Conservation (phyloP, 805 yeast species). For the Cyberlindnera nakhonratchasimensis region DNA sequence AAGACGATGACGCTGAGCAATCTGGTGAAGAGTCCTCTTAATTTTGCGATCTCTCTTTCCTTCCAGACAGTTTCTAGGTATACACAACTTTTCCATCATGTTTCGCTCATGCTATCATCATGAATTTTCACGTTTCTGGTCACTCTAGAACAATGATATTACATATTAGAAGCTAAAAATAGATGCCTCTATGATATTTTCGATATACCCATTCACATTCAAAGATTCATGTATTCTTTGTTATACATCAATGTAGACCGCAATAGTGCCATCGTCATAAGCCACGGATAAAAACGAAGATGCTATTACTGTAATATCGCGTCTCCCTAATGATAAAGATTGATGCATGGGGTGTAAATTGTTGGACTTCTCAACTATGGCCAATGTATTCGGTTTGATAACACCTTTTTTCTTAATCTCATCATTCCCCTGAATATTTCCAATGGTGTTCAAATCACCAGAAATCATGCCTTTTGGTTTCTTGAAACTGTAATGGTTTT, state of each 20-base stretch:
- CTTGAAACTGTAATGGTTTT: conserved; percentile 21
- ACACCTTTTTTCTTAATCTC: conserved; percentile 28
- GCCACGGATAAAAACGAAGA: conserved; percentile 42
- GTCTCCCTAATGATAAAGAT: conserved; percentile 18
- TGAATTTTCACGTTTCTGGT: too few species aligned
- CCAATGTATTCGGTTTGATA: conserved; percentile 30
- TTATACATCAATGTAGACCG: conserved; percentile 31
- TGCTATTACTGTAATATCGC: conserved; percentile 22
- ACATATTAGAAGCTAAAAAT: too few species aligned
- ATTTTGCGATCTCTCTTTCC: background rate
- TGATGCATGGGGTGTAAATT: background rate
- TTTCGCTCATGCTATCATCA: too few species aligned
- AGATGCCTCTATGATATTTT: background rate
- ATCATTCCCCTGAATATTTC: conserved; percentile 25
- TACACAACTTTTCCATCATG: background rate
- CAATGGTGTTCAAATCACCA: conserved; percentile 28
- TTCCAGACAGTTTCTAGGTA: background rate
- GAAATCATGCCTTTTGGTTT: conserved; percentile 27
- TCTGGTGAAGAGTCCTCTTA: conserved; percentile 9
- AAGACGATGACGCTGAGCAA: conserved; percentile 5
- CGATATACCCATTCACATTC: background rate
- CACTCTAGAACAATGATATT: too few species aligned
- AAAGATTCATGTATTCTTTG: background rate
- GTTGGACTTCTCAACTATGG: conserved; percentile 10
- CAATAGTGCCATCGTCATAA: conserved; percentile 53